Base-by-base conservation (phyloP, 306 rosid genomes). In the Geum urbanum region DNA sequence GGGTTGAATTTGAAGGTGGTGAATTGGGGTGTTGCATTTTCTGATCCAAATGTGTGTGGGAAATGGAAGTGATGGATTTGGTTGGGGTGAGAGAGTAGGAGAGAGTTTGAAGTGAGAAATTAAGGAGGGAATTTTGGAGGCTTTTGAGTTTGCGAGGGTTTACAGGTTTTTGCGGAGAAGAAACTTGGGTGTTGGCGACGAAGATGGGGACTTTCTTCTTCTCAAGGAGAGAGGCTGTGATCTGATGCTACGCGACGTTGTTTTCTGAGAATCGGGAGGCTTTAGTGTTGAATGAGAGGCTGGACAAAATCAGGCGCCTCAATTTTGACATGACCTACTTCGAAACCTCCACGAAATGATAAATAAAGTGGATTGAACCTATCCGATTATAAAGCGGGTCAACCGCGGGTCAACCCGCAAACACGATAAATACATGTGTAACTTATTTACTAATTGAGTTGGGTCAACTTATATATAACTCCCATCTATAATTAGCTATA, bases 81-180 rank as follows among this genome's bases (percentile, higher is more conserved):
- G 52, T 37, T 40, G 66, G 6, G 22, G 7, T 40, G 32, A 62
- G 67, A 16, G 4, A 9, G 11, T 0, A 8, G 13, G 20, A 1
- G 1, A n/a, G 43, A 15, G 58, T 4, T 51, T 67, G 49, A 37
- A 51, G 72, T 32, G 44, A n/a, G 48, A n/a, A 1, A 35, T n/a
- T n/a, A n/a, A n/a, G 48, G 72, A 68, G 72, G 61, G 62, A 37
- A 35, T 68, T 49, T 50, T 7, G 57, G 71, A 45, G 57, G 5
- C n/a, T n/a, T 67, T 35, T 37, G 35, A 27, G 62, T 24, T 19
- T n/a, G n/a, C 0, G 40, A 10, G 61, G 61, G 48, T 18, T 68
- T 39, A 6, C 70, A 12, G 71, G 59, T 14, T 22, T 55, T 50
- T 45, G 79, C 69, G 68, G 65, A 46, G 15, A 48, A 56, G 45